A percentile compares a stretch with the other conserved stretches of the same genome.
These are phyloP conservation scores for Claviceps fusiformis DNA, from an alignment of 2,329 filamentous ascomycete genomes.

Conservation along the genomic window DNA sequence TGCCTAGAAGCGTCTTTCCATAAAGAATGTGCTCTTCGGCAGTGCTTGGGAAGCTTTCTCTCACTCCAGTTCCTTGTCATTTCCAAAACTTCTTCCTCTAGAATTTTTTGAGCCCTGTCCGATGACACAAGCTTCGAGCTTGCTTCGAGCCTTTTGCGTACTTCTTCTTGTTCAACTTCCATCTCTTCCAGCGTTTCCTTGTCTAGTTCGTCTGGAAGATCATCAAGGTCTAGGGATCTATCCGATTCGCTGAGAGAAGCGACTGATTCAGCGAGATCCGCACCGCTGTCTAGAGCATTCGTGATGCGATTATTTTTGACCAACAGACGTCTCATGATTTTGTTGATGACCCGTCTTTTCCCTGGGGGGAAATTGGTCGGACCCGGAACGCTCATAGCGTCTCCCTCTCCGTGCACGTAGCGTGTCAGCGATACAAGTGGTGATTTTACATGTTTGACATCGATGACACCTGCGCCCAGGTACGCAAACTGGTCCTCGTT, in stretches of 20 bases:
- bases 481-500: conserved; percentile 16
- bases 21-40: conserved; percentile 41
- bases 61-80: conserved; percentile 43
- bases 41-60: conserved; percentile 40
- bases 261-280: not conserved
- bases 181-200: conserved; percentile 48
- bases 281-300: not conserved
- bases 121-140: conserved; percentile 17
- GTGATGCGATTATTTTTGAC: conserved; percentile 11
- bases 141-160: not conserved
- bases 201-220: conserved; percentile 26
- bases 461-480: conserved; percentile 21
- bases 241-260: conserved; percentile 14
- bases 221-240: conserved; percentile 30
- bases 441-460: conserved; percentile 11
- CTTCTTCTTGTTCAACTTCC: conserved; percentile 23
- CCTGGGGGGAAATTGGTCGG: conserved; percentile 24
- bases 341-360: conserved; percentile 29
- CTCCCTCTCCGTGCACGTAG: conserved; percentile 9
- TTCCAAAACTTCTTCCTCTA: conserved; percentile 39
- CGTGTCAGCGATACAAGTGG: conserved; percentile 11
- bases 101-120: conserved; percentile 34
- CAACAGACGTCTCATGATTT: conserved; percentile 27
- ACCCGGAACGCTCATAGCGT: conserved; percentile 15
- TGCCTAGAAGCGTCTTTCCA: conserved; percentile 45